Base-by-base conservation (phyloP, 352 stramenopile species). In the Pythium apleroticum region DNA sequence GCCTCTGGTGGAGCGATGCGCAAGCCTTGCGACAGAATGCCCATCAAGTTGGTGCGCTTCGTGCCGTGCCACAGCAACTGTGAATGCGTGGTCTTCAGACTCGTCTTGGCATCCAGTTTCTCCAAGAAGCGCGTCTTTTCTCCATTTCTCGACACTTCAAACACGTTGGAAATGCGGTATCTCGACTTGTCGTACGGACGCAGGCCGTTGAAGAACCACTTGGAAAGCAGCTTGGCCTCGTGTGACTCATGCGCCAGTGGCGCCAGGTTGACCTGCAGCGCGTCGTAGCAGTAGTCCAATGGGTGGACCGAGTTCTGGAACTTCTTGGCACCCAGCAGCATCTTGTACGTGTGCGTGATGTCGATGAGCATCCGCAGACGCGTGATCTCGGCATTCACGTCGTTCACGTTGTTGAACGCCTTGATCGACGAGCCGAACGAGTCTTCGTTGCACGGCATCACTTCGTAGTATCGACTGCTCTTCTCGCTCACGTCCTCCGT, bases 51-150 rank as follows among this genome's bases (percentile, higher is more conserved):
- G 3, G 82, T 88, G n/a, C 85, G 79, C 8, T 74, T 82, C 4
- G 85, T 95, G 25, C 89, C 89, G 48, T 97, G 89, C 89, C 89
- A 97, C 41, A 97, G 27, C 43, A 97, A 64, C 63, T 88, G 74
- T 20, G 73, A 69, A 30, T 90, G 81, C 17, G 71, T 65, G 10
- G 45, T 48, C 43, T 71, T 70, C 49, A 89, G 64, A 33, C 72
- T 67, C 2, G 74, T 62, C 2, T 83, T 74, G n/a, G 61, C 54
- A 5, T 69, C 41, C 48, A 87, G 68, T 28, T 80, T 76, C n/a
- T 78, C 60, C 17, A 71, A 43, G 39, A 90, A 85, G 10, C 85
- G 75, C 24, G 73, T 56, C 20, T 71, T 77, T 35, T 94, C 85
- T 10, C 80, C 83, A 6, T 75, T 74, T 33, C 85, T 74, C n/a